Base-by-base conservation (phyloP, 306 rosid genomes). In the Mucuna pruriens region DNA sequence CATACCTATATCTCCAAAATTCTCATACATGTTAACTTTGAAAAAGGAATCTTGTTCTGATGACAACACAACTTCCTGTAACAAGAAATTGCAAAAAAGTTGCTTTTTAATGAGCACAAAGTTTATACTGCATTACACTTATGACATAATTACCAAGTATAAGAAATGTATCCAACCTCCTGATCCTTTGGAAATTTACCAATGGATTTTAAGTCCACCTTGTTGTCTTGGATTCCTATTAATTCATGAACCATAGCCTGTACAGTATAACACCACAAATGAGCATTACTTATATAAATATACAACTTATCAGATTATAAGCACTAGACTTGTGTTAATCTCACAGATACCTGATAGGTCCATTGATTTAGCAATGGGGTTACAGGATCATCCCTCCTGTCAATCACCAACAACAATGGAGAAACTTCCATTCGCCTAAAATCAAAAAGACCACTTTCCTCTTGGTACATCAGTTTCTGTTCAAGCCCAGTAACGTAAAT, bases 171-270 rank as follows among this genome's bases (percentile, higher is more conserved):
- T 39, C 85, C 81, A 84, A 95, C 99, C 97, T 93, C 94, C 80
- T 95, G 98, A 86, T 95, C 99, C 86, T 90, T 88, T 7, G 97
- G 77, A 78, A 89, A 64, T 65, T 93, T 92, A 25, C 88, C 97
- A 79, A 87, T 69, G 87, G 87, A 84, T 88, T 87, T 92, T 76
- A 95, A 84, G 87, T 95, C 97, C 68, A 93, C 98, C 82, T 91
- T 95, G 87, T 93, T 95, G 83, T 93, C 99, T 90, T 91, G 86
- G 86, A 95, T 95, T 84, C 94, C 97, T 86, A 95, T 80, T 85
- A 95, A 89, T 84, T 95, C 99, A 76, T 95, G 98, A 86, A 93
- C 97, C 99, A 95, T 95, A 40, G 97, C 99, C 99, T 95, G 80
- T 76, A 83, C 63, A 68, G 58, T 61, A 73, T 69, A 66, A 82